A percentile compares a stretch with the other conserved stretches of the same genome.
Evolutionary conservation across 257 asterid genomes (phyloP).

Genomic region (Rubia yunnanensis): DNA sequence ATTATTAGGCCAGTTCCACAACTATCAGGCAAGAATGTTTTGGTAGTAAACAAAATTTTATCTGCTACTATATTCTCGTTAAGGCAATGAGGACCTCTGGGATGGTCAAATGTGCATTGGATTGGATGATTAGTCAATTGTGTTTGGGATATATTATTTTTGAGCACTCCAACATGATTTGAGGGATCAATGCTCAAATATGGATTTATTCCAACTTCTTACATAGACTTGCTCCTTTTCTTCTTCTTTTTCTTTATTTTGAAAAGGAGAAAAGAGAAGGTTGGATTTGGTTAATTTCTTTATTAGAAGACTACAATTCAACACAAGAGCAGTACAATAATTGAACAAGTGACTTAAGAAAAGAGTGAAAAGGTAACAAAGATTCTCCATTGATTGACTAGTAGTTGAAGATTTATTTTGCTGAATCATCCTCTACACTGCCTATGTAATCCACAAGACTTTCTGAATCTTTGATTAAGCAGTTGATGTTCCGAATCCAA

Average conservation of each 20-base stretch:
- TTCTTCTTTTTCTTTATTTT: too few relatives aligned
- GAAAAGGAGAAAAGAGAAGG: background rate
- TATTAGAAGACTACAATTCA: background rate
- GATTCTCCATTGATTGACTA: background rate
- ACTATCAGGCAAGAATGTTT: background rate
- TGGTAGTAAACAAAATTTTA: background rate
- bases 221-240: too few relatives aligned
- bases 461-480: background rate
- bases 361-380: background rate
- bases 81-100: too few relatives aligned
- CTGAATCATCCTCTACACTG: background rate
- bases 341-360: background rate
- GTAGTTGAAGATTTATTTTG: background rate
- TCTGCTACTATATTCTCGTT: background rate
- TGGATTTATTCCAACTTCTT: background rate
- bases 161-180: background rate
- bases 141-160: background rate
- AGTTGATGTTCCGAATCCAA: background rate
- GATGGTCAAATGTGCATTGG: too few relatives aligned
- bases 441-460: background rate
- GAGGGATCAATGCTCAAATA: background rate
- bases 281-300: background rate
- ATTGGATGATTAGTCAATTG: background rate
- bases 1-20: background rate
- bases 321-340: too few relatives aligned